These are phyloP conservation scores for Eucalyptus albens DNA, from an alignment of 345 rosid genomes.

Conservation along the genomic window DNA sequence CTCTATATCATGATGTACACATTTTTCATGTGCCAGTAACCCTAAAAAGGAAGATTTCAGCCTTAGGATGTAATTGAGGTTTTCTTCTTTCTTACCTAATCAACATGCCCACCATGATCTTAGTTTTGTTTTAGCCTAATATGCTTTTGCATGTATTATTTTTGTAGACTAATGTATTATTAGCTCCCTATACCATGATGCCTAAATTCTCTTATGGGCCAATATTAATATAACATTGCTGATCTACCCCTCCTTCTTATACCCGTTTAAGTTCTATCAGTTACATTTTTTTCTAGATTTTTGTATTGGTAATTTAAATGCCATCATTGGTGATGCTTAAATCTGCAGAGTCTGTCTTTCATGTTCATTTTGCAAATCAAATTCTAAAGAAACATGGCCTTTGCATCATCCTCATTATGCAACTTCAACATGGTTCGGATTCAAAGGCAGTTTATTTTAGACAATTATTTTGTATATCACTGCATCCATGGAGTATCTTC, in stretches of 20 bases:
- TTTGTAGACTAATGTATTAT: neutral
- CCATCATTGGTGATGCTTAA: neutral
- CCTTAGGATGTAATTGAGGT: neutral
- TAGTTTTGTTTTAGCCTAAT: neutral
- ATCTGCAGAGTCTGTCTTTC: neutral
- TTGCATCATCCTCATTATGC: neutral
- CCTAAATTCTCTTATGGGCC: neutral
- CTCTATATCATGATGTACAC: neutral
- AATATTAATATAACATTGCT: neutral
- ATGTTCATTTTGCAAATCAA: neutral
- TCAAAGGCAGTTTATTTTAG: neutral
- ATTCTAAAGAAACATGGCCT: neutral
- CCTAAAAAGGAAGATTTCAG: neutral
- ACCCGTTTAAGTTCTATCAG: neutral
- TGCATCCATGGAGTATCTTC: neutral
- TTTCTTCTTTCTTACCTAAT: neutral
- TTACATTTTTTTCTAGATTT: neutral
- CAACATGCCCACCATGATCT: neutral
- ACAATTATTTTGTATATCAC: neutral
- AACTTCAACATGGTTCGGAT: neutral
- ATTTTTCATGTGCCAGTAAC: neutral
- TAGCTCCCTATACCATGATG: neutral
- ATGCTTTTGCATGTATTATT: neutral
- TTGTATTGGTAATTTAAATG: neutral
- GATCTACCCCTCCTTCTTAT: neutral